Percentiles rank a stretch among this genome's conserved stretches.
Conservation (phyloP, 225 moss, liverwort and hornwort genomes). For the Sphagnum contortum region DNA sequence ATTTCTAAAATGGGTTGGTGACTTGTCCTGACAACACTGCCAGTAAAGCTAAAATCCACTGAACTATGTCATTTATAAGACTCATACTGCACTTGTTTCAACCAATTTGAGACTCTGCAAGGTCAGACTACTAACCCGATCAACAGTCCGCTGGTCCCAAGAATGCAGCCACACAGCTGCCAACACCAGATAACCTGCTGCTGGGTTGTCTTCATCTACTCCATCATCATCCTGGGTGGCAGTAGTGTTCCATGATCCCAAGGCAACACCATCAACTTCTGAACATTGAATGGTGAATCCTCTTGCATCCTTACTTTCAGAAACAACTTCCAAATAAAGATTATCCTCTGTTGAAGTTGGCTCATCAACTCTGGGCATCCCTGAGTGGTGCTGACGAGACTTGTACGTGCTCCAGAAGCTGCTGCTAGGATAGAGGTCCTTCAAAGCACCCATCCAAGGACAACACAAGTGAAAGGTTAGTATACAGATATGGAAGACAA, state of each 20-base stretch:
- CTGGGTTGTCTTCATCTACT: slow-evolving; percentile 30
- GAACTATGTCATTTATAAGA: too few relatives aligned
- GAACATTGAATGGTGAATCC: slow-evolving; percentile 66
- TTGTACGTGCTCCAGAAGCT: slow-evolving; percentile 85
- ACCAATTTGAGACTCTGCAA: too few relatives aligned
- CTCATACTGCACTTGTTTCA: too few relatives aligned
- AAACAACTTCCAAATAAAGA: slow-evolving; percentile 22
- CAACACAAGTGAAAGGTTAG: background rate
- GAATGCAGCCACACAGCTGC: slow-evolving; percentile 87
- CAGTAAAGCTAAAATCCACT: too few relatives aligned
- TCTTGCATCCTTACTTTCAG: slow-evolving; percentile 21
- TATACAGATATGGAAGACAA: too few relatives aligned
- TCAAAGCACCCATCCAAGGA: background rate
- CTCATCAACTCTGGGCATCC: slow-evolving; percentile 23
- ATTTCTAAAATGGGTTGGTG: too few relatives aligned
- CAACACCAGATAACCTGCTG: slow-evolving; percentile 66
- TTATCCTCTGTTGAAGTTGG: slow-evolving; percentile 16
- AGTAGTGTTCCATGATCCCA: slow-evolving; percentile 77
- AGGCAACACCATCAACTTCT: slow-evolving; percentile 91
- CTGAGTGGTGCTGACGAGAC: slow-evolving; percentile 19
- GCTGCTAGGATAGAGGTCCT: slow-evolving; percentile 69
- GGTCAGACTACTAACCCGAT: slow-evolving; percentile 41
- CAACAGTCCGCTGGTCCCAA: slow-evolving; percentile 83
- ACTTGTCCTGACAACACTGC: too few relatives aligned
- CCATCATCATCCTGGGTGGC: slow-evolving; percentile 37